Conservation (phyloP, 345 rosid species). For the Eucalyptus urophylla region DNA sequence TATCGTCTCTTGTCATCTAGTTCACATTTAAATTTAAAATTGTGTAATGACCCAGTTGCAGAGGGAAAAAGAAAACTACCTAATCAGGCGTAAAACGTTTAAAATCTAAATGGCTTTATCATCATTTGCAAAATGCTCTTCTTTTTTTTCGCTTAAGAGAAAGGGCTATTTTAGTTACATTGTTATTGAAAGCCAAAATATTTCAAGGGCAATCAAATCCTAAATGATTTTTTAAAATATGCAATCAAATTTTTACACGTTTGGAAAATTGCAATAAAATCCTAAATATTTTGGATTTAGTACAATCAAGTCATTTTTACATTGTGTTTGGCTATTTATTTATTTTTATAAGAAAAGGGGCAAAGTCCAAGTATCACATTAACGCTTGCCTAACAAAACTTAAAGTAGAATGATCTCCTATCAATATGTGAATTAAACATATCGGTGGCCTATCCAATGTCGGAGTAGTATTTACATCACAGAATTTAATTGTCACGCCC, state of each 20-base stretch:
- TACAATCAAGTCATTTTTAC: not conserved
- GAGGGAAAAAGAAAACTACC: not conserved
- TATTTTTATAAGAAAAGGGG: not conserved
- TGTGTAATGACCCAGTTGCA: not conserved
- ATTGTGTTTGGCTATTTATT: not conserved
- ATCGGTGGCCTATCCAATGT: not conserved
- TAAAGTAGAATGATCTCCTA: not conserved
- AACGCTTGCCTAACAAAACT: not conserved
- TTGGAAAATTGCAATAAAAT: not conserved
- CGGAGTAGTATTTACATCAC: not conserved
- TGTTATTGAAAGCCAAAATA: not conserved
- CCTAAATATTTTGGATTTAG: not conserved
- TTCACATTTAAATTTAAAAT: not conserved
- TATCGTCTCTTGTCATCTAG: not conserved
- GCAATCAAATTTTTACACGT: not conserved
- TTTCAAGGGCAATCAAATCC: not conserved
- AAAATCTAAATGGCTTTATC: not conserved
- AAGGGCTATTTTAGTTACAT: not conserved
- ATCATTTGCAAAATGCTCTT: not conserved
- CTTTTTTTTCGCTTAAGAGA: not conserved
- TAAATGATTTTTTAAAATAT: not conserved
- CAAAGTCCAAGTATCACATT: not conserved
- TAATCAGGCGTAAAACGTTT: not conserved
- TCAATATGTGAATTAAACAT: not conserved
- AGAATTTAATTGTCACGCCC: fast-evolving